phyloP scores from a whole-genome alignment of 371 early-diverging fungal species.

The Syncephalis fuscata region DNA sequence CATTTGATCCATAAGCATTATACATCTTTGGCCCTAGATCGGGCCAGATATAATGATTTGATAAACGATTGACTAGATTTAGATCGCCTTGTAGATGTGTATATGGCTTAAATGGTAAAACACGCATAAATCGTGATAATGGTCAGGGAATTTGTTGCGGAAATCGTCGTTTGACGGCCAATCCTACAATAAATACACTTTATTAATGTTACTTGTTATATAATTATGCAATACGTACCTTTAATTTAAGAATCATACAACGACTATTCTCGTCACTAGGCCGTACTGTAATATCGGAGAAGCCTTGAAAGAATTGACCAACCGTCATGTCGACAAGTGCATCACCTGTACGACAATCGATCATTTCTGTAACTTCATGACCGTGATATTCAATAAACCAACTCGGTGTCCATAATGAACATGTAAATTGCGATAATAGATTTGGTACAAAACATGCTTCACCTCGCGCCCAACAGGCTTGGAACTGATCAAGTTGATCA shows the following conservation, averaged over 20 bases:
- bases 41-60: slow-evolving; percentile 27
- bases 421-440: slow-evolving; percentile 6
- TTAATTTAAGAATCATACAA: slow-evolving; percentile 16
- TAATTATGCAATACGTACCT: slow-evolving; percentile 8
- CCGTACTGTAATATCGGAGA: slow-evolving; percentile 7
- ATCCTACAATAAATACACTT: no score
- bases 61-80: slow-evolving; percentile 42
- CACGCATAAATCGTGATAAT: slow-evolving; percentile 29
- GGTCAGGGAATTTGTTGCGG: slow-evolving; percentile 20
- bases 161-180: slow-evolving; percentile 48
- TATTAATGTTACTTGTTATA: no score
- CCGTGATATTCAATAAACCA: slow-evolving; percentile 18
- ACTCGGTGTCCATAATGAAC: slow-evolving; percentile 18
- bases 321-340: slow-evolving; percentile 7
- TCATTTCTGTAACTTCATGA: slow-evolving; percentile 13
- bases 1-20: slow-evolving; percentile 35
- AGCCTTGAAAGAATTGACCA: slow-evolving; percentile 22
- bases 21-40: slow-evolving; percentile 65
- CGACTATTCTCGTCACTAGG: neutral
- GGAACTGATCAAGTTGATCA: slow-evolving; percentile 14
- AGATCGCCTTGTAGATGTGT: slow-evolving; percentile 27
- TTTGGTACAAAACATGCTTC: slow-evolving; percentile 18
- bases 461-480: slow-evolving; percentile 17
- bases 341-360: slow-evolving; percentile 18
- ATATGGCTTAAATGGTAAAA: slow-evolving; percentile 39